phyloP scores from a whole-genome alignment of 2,329 filamentous ascomycete genomes.

The Phyllosticta citriasiana region DNA sequence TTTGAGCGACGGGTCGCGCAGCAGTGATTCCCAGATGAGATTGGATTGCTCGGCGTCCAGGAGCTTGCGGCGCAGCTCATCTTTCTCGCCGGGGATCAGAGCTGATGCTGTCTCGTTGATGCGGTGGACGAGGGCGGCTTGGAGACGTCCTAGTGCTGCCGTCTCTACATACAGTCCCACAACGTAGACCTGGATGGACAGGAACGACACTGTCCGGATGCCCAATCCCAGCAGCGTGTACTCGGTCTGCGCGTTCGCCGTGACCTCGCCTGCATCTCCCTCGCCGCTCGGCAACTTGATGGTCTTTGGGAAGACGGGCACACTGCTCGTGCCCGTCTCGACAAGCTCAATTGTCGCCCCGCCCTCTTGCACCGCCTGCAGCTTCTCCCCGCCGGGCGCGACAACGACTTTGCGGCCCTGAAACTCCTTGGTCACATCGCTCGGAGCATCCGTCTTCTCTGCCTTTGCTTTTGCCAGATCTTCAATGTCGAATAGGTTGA shows the following conservation, averaged over 20 bases:
- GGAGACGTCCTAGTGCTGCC: conserved; percentile 69
- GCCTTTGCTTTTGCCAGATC: conserved; percentile 1
- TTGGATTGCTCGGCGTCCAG: conserved; percentile 61
- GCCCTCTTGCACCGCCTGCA: conserved; percentile 30
- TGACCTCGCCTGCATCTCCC: conserved; percentile 7
- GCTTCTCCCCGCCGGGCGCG: conserved; percentile 53
- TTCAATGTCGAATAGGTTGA: conserved; percentile 23
- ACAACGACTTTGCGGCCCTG: conserved; percentile 48
- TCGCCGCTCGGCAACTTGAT: conserved; percentile 49
- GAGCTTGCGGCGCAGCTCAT: conserved; percentile 57
- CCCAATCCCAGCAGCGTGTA: conserved; percentile 86
- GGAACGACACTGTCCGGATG: conserved; percentile 79
- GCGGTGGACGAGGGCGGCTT: conserved; percentile 63
- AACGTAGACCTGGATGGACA: conserved; percentile 87
- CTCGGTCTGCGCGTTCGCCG: conserved; percentile 38
- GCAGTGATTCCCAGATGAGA: conserved; percentile 61
- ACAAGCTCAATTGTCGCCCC: conserved; percentile 60
- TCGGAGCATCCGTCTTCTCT: conserved; percentile 19
- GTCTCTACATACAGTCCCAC: conserved; percentile 87
- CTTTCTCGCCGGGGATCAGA: conserved; percentile 72
- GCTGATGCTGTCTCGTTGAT: conserved; percentile 72
- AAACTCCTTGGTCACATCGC: conserved; percentile 25
- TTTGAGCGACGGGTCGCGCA: conserved; percentile 35
- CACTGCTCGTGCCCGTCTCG: conserved; percentile 68
- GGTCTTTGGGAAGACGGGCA: conserved; percentile 67